phyloP scores from a whole-genome alignment of 164 flowering plant genomes.

The Aristolochia contorta region DNA sequence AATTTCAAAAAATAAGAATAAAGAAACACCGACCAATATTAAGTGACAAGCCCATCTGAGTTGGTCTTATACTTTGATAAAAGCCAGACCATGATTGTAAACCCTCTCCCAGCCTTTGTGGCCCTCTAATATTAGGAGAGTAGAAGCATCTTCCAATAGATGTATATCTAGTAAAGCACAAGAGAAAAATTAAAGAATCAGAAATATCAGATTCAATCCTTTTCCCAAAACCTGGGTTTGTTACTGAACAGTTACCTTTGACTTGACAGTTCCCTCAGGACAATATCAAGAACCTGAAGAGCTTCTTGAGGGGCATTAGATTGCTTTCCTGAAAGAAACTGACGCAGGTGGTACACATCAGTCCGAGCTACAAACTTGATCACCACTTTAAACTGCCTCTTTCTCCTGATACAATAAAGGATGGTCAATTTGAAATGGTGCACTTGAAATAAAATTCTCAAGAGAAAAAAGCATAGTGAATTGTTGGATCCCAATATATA shows the following conservation, averaged over 20 bases:
- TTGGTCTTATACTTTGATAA: conserved; percentile 64
- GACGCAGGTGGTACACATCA: conserved; percentile 26
- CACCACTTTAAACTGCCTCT: conserved; percentile 30
- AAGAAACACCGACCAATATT: conserved; percentile 47
- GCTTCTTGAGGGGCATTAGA: conserved; percentile 37
- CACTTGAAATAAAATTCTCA: too few relatives aligned
- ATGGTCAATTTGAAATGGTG: not conserved
- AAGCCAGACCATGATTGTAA: conserved; percentile 72
- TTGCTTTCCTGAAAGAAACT: conserved; percentile 38
- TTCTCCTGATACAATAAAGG: conserved; percentile 8
- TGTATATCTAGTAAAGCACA: conserved; percentile 21
- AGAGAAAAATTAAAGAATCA: not conserved
- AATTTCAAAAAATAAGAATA: not conserved
- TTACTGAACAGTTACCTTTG: conserved; percentile 22
- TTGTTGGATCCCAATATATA: too few relatives aligned
- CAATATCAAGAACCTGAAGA: conserved; percentile 39
- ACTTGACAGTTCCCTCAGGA: conserved; percentile 30
- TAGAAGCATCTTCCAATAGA: conserved; percentile 46
- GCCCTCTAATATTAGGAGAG: conserved; percentile 37
- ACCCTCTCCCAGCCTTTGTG: conserved; percentile 45
- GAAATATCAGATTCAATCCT: not conserved
- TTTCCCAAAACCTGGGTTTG: not conserved
- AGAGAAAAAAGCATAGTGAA: too few relatives aligned
- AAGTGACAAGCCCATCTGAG: conserved; percentile 75
- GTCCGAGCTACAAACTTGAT: conserved; percentile 37